Base-by-base conservation (phyloP, 2,329 filamentous ascomycete species). In the Penicillium olsonii region DNA sequence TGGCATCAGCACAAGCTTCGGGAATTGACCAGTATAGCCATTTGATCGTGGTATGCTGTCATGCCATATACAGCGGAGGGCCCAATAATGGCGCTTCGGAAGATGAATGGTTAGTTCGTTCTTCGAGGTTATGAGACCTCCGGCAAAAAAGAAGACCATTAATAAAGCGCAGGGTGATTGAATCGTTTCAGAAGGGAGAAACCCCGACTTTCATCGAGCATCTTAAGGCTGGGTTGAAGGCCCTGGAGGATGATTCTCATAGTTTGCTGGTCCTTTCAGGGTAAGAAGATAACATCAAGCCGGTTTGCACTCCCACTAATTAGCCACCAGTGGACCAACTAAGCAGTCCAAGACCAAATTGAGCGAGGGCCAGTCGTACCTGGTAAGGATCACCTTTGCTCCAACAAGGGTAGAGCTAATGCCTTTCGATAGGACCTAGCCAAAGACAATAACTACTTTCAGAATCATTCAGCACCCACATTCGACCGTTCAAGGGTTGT, bases 11-110 rank as follows among this genome's bases (percentile, higher is more conserved):
- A 11, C 3, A 2, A 35, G 14, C 31, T 15, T 5, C 5, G 5
- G 2, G 14, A 9, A 24, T 37, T 18, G 22, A 20, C 14, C 14
- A 11, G 8, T 60, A 45, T 29, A 70, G 69, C 5, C 79, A 88
- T 56, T 78, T 95, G 10, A 82, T 95, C 43, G 74, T 95, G 40
- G 87, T 95, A 42, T 94, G 90, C 75, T 92, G 90, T 67, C 90
- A 95, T 71, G 88, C 84, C 22, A 89, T 92, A 50, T 95, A 87
- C 78, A 71, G 77, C 12, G 84, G 84, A 20, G 83, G 84, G 0
- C 74, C 77, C 2, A 69, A 71, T 1, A 68, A 70, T 1, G 84
- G 84, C 27, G 54, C 65, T 17, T 72, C 80, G 51, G 84, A 87
- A 63, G 54, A 72, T 5, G 84, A 88, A 65, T 89, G 86, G 85